Evolutionary conservation across 257 asterid genomes (phyloP).

Genomic region (Forsythia suspensa): DNA sequence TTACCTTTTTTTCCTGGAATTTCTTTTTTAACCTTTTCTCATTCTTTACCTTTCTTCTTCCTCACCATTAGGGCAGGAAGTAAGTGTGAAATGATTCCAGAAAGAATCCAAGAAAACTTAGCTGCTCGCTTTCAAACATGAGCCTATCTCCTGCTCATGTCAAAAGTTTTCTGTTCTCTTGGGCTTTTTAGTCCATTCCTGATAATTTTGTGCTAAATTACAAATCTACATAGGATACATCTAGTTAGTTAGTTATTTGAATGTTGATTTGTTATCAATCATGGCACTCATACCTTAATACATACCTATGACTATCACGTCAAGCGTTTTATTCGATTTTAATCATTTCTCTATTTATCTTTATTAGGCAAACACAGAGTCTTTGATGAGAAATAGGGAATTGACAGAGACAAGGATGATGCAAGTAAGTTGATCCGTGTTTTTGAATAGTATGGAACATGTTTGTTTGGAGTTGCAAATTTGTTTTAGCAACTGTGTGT

Average conservation of each 20-base stretch:
- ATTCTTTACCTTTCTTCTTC: slow-evolving; percentile 3
- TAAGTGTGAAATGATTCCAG: not conserved
- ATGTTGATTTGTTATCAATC: slow-evolving; percentile 15
- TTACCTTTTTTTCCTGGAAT: slow-evolving; percentile 1
- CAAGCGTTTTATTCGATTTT: slow-evolving; percentile 14
- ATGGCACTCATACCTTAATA: not conserved
- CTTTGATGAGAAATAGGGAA: slow-evolving; percentile 93
- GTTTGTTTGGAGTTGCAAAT: slow-evolving; percentile 5
- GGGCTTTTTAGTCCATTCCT: slow-evolving; percentile 2
- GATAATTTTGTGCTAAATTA: slow-evolving; percentile 10
- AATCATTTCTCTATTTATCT: slow-evolving; percentile 8
- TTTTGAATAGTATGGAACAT: slow-evolving; percentile 13
- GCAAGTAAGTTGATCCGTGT: slow-evolving; percentile 66
- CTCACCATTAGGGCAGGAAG: not conserved
- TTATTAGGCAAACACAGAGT: slow-evolving; percentile 82
- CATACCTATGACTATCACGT: not conserved
- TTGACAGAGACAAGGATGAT: slow-evolving; percentile 98
- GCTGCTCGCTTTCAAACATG: slow-evolving; percentile 7
- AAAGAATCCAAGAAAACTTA: slow-evolving; percentile 3
- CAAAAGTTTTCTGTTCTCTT: slow-evolving; percentile 19
- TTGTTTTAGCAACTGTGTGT: not conserved
- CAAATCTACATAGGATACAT: slow-evolving; percentile 8
- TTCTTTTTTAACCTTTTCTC: not conserved
- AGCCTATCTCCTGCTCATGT: slow-evolving; percentile 16
- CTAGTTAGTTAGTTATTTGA: slow-evolving; percentile 12